Evolutionary conservation across 768 basidiomycete genomes (phyloP), one percentile per base, ranked within the genome.

Genomic region (Panaeolus papilionaceus): DNA sequence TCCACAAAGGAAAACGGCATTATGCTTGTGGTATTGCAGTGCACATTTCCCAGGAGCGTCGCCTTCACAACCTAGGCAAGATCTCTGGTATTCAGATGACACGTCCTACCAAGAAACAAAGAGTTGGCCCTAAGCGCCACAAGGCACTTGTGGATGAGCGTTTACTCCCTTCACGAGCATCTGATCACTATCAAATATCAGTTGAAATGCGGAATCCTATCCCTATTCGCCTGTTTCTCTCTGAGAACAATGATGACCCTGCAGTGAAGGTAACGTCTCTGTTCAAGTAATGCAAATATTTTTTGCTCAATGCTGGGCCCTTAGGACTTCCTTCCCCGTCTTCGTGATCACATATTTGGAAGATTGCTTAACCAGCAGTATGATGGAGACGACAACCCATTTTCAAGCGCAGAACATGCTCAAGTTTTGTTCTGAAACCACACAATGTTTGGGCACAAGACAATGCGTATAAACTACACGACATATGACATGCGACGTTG

Each of bases 271-370:
- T 79, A 66, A 38, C 23, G 16, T 16, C 42, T 7, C 26, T 20
- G 18, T 49, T 47, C 11, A n/a, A 14, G 14, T 3, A 8, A 8
- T 2, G 8, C 8, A 54, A 40, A 12, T 33, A 40, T 18, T 51
- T 66, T 38, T 68, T 62, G 28, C 28, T 33, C 28, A 33, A 33
- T 33, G 28, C 28, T 33, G 28, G 28, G 28, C 0, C 37, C 10
- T 78, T 75, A 71, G 16, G 62, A 75, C 58, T 82, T 80, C 64
- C n/a, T 75, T 10, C 66, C 72, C 0, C 38, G 72, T 4, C 72
- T 83, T 11, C 61, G 78, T 61, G 67, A 78, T 44, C 75, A 80
- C 28, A 33, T 33, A 33, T 33, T 33, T 2, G 28, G 28, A 33
- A 33, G 28, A 33, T 33, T 33, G 4, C 28, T 33, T 4, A 33